Conservation (phyloP, 805 yeast species). For the Zygosaccharomyces kombuchaensis region DNA sequence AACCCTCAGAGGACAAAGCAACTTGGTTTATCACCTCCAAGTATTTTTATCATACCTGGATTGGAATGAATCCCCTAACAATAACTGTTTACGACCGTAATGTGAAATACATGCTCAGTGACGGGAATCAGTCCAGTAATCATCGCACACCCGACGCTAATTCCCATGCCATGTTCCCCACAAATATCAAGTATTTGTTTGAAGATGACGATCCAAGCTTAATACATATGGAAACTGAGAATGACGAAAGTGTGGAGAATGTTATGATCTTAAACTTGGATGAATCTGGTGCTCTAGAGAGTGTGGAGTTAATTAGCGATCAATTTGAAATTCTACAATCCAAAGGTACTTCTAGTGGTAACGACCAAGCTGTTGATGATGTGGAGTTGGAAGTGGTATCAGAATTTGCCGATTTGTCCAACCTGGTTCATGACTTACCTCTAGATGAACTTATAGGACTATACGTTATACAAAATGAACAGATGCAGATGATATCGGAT, state of each 20-base stretch:
- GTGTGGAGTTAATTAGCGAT: conserved; percentile 30
- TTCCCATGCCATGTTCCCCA: conserved; percentile 24
- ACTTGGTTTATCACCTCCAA: too few relatives aligned
- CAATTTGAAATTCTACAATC: conserved; percentile 24
- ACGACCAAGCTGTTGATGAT: conserved; percentile 8
- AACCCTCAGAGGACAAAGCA: too few relatives aligned
- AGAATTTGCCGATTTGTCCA: conserved; percentile 21
- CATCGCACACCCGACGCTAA: conserved; percentile 14
- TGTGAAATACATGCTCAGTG: conserved; percentile 13
- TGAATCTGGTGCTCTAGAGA: conserved; percentile 14
- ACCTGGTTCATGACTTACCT: conserved; percentile 14
- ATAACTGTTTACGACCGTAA: conserved; percentile 27
- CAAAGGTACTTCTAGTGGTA: conserved; percentile 5
- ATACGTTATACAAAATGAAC: conserved; percentile 29
- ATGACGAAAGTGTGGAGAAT: conserved; percentile 24
- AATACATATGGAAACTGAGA: conserved; percentile 5
- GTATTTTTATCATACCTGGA: background rate
- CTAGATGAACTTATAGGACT: conserved; percentile 23
- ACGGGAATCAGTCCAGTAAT: conserved; percentile 9
- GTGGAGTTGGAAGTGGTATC: conserved; percentile 29
- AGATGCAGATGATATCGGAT: conserved; percentile 22
- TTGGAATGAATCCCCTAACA: conserved; percentile 15
- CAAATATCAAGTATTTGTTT: conserved; percentile 30
- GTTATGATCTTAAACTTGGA: conserved; percentile 26
- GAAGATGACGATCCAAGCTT: conserved; percentile 27